A percentile compares a stretch with the other conserved stretches of the same genome.
Evolutionary conservation across 768 basidiomycete genomes (phyloP).

Genomic region (Cystofilobasidium bisporidii): DNA sequence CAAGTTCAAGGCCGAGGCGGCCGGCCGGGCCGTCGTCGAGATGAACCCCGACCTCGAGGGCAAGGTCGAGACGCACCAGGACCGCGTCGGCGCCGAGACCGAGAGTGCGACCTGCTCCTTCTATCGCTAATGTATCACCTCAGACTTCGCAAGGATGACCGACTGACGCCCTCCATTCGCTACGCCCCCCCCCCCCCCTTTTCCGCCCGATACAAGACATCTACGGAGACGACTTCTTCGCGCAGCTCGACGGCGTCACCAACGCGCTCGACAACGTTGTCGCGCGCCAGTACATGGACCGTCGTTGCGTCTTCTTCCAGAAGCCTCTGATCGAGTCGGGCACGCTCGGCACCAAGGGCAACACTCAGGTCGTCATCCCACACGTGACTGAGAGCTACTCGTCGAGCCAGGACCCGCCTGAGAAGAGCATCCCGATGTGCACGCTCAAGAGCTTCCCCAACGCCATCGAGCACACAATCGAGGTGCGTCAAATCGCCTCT

Average conservation of each 20-base stretch:
- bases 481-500: conserved; percentile 46
- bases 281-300: conserved; percentile 96
- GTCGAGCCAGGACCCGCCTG: conserved; percentile 96
- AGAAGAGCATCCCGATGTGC: conserved; percentile 92
- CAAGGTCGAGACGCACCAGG: conserved; percentile 79
- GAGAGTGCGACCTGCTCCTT: no score
- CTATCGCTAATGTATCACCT: no score
- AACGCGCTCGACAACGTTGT: conserved; percentile 95
- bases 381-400: conserved; percentile 92
- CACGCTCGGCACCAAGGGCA: conserved; percentile 95
- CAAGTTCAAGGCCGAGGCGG: conserved; percentile 93
- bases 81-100: conserved; percentile 82
- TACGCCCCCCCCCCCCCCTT: no score
- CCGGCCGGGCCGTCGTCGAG: conserved; percentile 76
- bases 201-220: conserved; percentile 54
- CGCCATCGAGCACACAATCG: conserved; percentile 93
- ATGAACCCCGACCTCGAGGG: conserved; percentile 89
- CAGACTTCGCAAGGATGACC: no score
- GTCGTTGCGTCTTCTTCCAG: conserved; percentile 89
- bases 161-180: no score
- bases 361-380: conserved; percentile 88
- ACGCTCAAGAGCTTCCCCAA: conserved; percentile 99
- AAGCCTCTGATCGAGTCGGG: conserved; percentile 96
- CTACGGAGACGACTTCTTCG: conserved; percentile 83
- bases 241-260: conserved; percentile 78